Base-by-base conservation (phyloP, 1,139 yeast species). In the Diutina siamensis region DNA sequence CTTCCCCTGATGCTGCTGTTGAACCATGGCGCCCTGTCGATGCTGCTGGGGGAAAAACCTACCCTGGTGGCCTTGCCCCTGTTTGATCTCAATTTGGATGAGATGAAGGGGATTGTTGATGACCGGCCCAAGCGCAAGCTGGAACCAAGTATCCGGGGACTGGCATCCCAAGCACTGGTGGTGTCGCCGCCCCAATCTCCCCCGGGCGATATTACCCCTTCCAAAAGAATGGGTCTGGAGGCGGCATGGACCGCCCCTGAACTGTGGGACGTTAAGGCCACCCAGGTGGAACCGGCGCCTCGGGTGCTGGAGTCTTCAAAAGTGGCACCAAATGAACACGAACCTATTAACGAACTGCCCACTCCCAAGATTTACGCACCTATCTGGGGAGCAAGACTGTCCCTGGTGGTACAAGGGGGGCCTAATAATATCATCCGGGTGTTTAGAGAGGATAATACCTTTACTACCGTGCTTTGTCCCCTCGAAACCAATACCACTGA, bases 381-480 rank as follows among this genome's bases (percentile, higher is more conserved):
- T 12, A 25, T 38, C n/a, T 38, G 31, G 31, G 42, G 42, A 10
- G 9, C n/a, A 3, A 18, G 33, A 4, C 42, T 22, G 33, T 12
- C 32, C 31, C 42, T 38, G 42, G 42, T 38, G 32, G 42, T 38
- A 19, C 31, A 38, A 25, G 42, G 58, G 46, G 67, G 65, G 7
- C 68, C 71, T 40, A 72, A 68, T 45, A 74, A 72, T 57, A 76
- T 77, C 49, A 69, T 86, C 40, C 76, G 94, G 51, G 79, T 86
- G 2, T 85, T 83, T 61, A 75, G 83, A 48, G 83, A 78, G 47
- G 94, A 86, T 57, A 85, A 84, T 52, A 83, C 94, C 0, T 86
- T 86, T 57, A 80, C 92, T 1, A 86, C 95, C 0, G 68, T 86
- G 5, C 72, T 85, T 25, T 81, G 87, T 55, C 78, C 94, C 0